Base-by-base conservation (phyloP, 2,329 filamentous ascomycete species). In the Microascus cirrosus region DNA sequence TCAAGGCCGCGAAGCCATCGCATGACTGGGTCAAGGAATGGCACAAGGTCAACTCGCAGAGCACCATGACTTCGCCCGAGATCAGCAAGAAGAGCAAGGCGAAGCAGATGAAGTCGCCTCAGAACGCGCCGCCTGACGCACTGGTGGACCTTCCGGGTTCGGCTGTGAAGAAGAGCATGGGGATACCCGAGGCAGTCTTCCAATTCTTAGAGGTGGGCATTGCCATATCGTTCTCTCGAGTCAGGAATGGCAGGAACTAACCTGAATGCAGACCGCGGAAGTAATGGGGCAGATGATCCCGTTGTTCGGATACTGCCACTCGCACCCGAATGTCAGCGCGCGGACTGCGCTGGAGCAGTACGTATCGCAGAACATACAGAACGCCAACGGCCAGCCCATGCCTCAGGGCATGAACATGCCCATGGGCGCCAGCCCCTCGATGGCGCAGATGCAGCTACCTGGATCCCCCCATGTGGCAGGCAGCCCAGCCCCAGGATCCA, bases 11-110 rank as follows among this genome's bases (percentile, higher is more conserved):
- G 15, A 79, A 80, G 63, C 83, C 83, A 2, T 73, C 79, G 28
- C 83, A 86, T 62, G 76, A 78, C 61, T 86, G 83, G 83, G 74
- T 80, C 63, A 86, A 86, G 70, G 83, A 86, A 25, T 86, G 83
- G 83, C 75, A 77, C 60, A 80, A 74, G 64, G 68, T 82, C 51
- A 86, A 86, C 68, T 67, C 74, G 1, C 73, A 76, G 59, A 82
- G 85, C 62, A 71, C 69, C 56, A 85, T 83, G 66, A 70, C 76
- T 59, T 86, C 83, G 1, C 83, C 83, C 0, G 83, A 86, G 65
- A 82, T 86, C 78, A 84, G 78, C 68, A 86, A 86, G 69, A 86
- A 86, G 74, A 73, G 73, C 67, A 86, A 86, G 66, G 66, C 72
- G 24, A 81, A 79, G 63, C 70, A 73, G 59, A 71, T 83, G 66